Evolutionary conservation across 345 rosid genomes (phyloP).

Genomic region (Ceriops decandra): DNA sequence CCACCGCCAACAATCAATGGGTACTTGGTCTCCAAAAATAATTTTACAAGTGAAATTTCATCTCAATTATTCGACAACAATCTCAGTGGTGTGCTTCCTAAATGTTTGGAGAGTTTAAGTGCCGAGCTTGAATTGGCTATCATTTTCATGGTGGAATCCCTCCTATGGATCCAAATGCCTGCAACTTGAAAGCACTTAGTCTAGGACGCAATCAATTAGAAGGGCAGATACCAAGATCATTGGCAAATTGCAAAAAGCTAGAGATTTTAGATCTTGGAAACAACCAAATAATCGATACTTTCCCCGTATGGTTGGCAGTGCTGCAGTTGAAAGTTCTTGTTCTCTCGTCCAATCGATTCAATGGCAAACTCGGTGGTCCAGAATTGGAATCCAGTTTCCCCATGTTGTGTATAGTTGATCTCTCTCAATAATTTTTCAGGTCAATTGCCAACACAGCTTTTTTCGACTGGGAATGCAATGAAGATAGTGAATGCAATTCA

Average conservation of each 20-base stretch:
- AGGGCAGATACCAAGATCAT: conserved; percentile 5
- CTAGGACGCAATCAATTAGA: no score
- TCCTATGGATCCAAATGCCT: neutral
- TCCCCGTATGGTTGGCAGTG: conserved; percentile 5
- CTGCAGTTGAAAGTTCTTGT: neutral
- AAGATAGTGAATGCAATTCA: no score
- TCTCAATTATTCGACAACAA: neutral
- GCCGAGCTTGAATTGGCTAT: neutral
- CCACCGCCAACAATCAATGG: no score
- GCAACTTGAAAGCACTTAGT: neutral
- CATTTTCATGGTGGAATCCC: neutral
- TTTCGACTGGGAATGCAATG: neutral
- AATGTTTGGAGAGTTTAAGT: neutral
- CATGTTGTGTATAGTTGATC: conserved; percentile 1
- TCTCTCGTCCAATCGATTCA: neutral
- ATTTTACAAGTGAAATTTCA: no score
- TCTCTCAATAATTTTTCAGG: conserved; percentile 7
- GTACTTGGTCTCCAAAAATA: no score
- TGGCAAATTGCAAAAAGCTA: conserved; percentile 4
- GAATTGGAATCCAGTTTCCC: neutral
- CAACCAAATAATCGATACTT: neutral
- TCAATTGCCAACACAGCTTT: neutral
- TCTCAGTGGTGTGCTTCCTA: conserved; percentile 4
- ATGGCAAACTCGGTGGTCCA: neutral
- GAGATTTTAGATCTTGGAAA: conserved; percentile 2